phyloP scores from a whole-genome alignment of 75 land plant species.

The Adiantum capillusveneris region DNA sequence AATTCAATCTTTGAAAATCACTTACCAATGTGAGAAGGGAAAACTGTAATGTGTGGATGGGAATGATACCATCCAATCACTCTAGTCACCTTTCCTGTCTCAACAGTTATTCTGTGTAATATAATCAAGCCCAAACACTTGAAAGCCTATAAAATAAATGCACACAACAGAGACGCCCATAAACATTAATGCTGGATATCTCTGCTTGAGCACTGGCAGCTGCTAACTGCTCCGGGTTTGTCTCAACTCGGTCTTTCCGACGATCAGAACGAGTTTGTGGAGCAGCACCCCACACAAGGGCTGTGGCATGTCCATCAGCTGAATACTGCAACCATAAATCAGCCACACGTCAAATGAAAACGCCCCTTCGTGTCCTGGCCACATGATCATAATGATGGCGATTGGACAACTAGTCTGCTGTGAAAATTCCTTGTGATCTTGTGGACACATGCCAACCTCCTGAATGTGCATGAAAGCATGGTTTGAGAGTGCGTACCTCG shows the following conservation, averaged over 20 bases:
- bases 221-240: conserved; percentile 91
- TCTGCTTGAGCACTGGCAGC: conserved; percentile 94
- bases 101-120: conserved; percentile 56
- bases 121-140: conserved; percentile 27
- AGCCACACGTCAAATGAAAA: not conserved
- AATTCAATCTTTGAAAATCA: not conserved
- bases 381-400: no score
- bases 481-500: conserved; percentile 35
- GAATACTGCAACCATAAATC: conserved; percentile 40
- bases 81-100: conserved; percentile 69
- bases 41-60: conserved; percentile 94
- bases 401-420: no score
- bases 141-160: not conserved
- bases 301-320: conserved; percentile 47
- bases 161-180: not conserved
- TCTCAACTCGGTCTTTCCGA: conserved; percentile 91
- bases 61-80: conserved; percentile 99
- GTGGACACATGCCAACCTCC: no score
- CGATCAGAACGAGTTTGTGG: conserved; percentile 91
- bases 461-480: no score
- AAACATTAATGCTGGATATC: conserved; percentile 46
- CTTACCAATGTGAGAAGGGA: conserved; percentile 97
- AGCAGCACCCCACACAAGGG: conserved; percentile 88
- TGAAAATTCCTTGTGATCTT: no score
- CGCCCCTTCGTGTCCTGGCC: no score